Percentiles rank a stretch among this genome's conserved stretches.
Evolutionary conservation across 352 stramenopile species (phyloP).

Genomic region (Globisporangium polare): DNA sequence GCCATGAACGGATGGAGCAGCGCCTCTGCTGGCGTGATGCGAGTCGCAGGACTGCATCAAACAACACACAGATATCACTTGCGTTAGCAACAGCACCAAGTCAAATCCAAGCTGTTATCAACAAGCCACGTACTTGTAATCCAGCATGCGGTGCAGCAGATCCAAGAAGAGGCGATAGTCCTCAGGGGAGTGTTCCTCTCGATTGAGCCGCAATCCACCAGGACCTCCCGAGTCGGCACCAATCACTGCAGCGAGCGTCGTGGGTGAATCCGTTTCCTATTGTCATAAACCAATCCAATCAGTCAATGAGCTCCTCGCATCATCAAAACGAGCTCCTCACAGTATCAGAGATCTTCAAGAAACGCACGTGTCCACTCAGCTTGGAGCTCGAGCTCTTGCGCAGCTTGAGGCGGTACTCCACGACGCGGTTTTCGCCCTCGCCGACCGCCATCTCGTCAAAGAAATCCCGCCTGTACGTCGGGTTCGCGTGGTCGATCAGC

Average conservation of each 20-base stretch:
- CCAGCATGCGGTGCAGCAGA: conserved; percentile 92
- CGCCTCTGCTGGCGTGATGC: conserved; percentile 92
- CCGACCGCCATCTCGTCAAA: conserved; percentile 84
- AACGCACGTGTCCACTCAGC: conserved; percentile 28
- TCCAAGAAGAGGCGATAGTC: conserved; percentile 94
- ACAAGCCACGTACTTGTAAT: conserved; percentile 84
- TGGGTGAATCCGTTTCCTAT: conserved; percentile 31
- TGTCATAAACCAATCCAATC: conserved; percentile 1
- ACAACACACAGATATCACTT: background rate
- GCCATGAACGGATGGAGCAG: conserved; percentile 92
- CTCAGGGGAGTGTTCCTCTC: conserved; percentile 68
- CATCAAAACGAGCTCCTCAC: background rate
- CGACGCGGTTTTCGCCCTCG: conserved; percentile 50
- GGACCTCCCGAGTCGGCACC: conserved; percentile 37
- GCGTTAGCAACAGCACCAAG: background rate
- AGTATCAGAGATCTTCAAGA: background rate
- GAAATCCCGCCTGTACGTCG: conserved; percentile 84
- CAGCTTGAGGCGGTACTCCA: conserved; percentile 67
- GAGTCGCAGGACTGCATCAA: conserved; percentile 56
- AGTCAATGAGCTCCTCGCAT: background rate
- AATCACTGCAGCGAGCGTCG: conserved; percentile 56
- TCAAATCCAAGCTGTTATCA: background rate
- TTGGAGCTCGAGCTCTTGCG: conserved; percentile 41
- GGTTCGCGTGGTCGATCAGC: conserved; percentile 88
- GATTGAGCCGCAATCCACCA: conserved; percentile 32